Evolutionary conservation across 2,329 filamentous ascomycete genomes (phyloP).

Genomic region (Tolypocladium tropicale): DNA sequence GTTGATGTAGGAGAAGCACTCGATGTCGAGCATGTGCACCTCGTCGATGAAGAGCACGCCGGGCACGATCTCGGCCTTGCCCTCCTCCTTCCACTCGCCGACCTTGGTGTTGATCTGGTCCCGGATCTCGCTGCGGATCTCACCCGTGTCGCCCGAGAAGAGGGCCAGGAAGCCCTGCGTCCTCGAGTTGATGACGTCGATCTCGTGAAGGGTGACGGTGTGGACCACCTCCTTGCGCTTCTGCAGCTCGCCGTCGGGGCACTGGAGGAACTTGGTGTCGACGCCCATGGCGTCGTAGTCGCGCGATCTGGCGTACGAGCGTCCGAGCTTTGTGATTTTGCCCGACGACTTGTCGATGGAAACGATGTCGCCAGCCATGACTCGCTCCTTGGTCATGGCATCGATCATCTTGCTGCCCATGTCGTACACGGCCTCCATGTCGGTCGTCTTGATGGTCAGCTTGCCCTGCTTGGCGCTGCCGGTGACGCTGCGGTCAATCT

Average conservation of each 20-base stretch:
- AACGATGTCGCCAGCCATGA: conserved; percentile 97
- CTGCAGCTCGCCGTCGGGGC: conserved; percentile 93
- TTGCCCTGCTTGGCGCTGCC: conserved; percentile 97
- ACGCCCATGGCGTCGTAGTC: conserved; percentile 99
- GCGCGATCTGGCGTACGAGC: conserved; percentile 86
- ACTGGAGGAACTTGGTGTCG: conserved; percentile 96
- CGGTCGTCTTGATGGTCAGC: conserved; percentile 97
- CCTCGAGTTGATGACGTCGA: conserved; percentile 97
- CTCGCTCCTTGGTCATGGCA: conserved; percentile 97
- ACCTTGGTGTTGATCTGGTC: conserved; percentile 99
- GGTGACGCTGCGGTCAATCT: conserved; percentile 94
- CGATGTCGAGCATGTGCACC: conserved; percentile 98
- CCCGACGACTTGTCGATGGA: conserved; percentile 98
- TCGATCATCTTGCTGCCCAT: conserved; percentile 99
- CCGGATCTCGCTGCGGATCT: conserved; percentile 92
- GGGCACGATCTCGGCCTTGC: conserved; percentile 95
- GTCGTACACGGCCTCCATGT: conserved; percentile 99
- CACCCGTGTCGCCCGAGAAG: conserved; percentile 95
- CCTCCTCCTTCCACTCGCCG: conserved; percentile 97
- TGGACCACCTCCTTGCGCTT: conserved; percentile 96
- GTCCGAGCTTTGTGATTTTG: conserved; percentile 93
- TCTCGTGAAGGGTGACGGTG: conserved; percentile 94
- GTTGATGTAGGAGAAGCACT: conserved; percentile 98
- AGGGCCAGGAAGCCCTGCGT: conserved; percentile 97
- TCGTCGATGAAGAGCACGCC: conserved; percentile 98